Evolutionary conservation across 176 grass and related monocot species (phyloP).

Genomic region (Stipa capillata): DNA sequence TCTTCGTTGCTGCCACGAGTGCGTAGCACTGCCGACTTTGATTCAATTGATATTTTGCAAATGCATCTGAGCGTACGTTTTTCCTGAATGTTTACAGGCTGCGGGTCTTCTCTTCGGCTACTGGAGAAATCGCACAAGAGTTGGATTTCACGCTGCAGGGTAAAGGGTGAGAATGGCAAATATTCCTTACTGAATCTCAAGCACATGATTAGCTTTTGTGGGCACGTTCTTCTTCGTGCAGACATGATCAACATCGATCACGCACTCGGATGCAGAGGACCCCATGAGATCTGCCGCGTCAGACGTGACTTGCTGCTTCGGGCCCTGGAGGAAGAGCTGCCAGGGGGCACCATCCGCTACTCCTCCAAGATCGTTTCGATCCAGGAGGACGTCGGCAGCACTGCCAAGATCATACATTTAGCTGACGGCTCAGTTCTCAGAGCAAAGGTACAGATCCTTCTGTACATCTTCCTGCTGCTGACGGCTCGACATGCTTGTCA

Average conservation of each 20-base stretch:
- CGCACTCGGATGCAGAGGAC: background rate
- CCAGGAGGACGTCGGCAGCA: too few relatives aligned
- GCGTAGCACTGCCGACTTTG: too few relatives aligned
- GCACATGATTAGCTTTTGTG: too few relatives aligned
- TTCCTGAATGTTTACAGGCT: too few relatives aligned
- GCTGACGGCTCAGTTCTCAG: conserved; percentile 46
- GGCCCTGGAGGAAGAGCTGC: background rate
- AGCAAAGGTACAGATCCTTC: too few relatives aligned
- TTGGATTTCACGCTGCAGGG: conserved; percentile 5
- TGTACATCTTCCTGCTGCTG: too few relatives aligned
- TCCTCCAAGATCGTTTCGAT: background rate
- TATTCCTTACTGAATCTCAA: too few relatives aligned
- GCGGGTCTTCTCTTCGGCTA: background rate
- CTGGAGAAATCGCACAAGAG: background rate
- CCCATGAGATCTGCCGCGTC: background rate
- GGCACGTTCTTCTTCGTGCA: too few relatives aligned
- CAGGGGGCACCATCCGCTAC: background rate
- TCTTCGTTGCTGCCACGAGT: too few relatives aligned
- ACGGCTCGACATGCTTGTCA: background rate
- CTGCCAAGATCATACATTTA: conserved; percentile 59
- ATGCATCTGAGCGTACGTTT: too few relatives aligned
- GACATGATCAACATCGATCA: too few relatives aligned
- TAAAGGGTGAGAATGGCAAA: background rate
- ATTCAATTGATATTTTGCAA: too few relatives aligned
- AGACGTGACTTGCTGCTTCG: background rate